A percentile compares a stretch with the other conserved stretches of the same genome.
phyloP scores from a whole-genome alignment of 2,329 filamentous ascomycete species.

The Beauveria sp. region DNA sequence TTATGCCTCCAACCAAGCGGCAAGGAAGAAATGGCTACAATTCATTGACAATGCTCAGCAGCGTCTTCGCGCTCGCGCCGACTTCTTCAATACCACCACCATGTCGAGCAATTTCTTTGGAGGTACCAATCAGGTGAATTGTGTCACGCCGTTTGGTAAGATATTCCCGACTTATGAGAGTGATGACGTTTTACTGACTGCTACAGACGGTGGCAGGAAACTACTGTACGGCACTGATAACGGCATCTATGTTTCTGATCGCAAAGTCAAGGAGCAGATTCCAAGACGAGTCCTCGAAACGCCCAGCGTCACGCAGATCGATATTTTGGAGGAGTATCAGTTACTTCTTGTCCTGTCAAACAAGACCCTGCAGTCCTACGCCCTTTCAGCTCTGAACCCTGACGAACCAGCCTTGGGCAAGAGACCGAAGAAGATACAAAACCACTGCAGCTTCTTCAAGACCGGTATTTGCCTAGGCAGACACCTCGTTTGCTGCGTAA shows the following conservation, averaged over 20 bases:
- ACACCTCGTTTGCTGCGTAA: constrained; percentile 93
- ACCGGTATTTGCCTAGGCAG: constrained; percentile 89
- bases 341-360: constrained; percentile 86
- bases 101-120: constrained; percentile 55
- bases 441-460: constrained; percentile 98
- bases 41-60: constrained; percentile 87
- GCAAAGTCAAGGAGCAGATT: constrained; percentile 74
- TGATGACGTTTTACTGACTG: constrained; percentile 16
- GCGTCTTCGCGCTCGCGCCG: constrained; percentile 75
- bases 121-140: constrained; percentile 77
- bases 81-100: constrained; percentile 74
- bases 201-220: constrained; percentile 82
- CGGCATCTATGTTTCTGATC: constrained; percentile 86
- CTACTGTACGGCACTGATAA: constrained; percentile 90
- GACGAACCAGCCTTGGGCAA: constrained; percentile 75
- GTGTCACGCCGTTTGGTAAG: constrained; percentile 83
- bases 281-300: constrained; percentile 82
- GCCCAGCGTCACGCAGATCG: constrained; percentile 84
- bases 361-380: constrained; percentile 86
- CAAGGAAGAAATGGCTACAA: constrained; percentile 94
- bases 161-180: neutral
- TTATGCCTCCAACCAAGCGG: constrained; percentile 77
- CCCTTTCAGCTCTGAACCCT: constrained; percentile 76
- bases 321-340: constrained; percentile 91
- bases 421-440: constrained; percentile 90